Evolutionary conservation across 305 asterid species (phyloP), one percentile per base, ranked within the genome.

Genomic region (Fraxinus sp.): DNA sequence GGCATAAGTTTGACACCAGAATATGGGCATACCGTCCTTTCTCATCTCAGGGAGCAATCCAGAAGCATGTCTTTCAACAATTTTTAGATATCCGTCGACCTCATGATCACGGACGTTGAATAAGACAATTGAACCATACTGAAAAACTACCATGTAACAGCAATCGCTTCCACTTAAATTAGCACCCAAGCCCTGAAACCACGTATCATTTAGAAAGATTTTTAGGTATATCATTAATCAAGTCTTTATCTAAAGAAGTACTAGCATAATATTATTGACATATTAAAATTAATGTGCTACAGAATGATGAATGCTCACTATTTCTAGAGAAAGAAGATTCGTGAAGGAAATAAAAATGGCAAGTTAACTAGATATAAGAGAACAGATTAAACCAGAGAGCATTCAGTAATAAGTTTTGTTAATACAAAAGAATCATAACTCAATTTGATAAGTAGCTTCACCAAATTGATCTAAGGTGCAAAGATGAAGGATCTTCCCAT

Each of bases 101-200:
- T 94, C 99, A 46, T 90, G 90, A 72, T 96, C 97, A 7, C 87
- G 86, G 76, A 89, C 97, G 85, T 96, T 96, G 90, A 96, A 96
- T 84, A 96, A 90, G 89, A 96, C 97, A 64, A 96, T 90, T 1
- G 99, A 96, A 36, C 99, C 99, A 79, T 96, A 96, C 85, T 96
- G 99, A 81, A 91, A 96, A 84, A 96, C 98, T 71, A 94, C 95
- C 97, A 94, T 89, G 88, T 88, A 92, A 88, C 95, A 86, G 87
- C 92, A 88, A 57, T 91, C 92, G 46, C 86, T 93, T 80, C 91
- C 97, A 35, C 91, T 87, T 86, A 92, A 79, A 85, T 91, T 93
- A 79, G 89, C 91, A 79, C 92, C 89, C 81, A 86, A 80, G 79
- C 86, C 94, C 99, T 95, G 93, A 88, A 55, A 87, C 59, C 55